Conservation (phyloP, 208 protist genomes). For the Tritrichomonas foetus region DNA sequence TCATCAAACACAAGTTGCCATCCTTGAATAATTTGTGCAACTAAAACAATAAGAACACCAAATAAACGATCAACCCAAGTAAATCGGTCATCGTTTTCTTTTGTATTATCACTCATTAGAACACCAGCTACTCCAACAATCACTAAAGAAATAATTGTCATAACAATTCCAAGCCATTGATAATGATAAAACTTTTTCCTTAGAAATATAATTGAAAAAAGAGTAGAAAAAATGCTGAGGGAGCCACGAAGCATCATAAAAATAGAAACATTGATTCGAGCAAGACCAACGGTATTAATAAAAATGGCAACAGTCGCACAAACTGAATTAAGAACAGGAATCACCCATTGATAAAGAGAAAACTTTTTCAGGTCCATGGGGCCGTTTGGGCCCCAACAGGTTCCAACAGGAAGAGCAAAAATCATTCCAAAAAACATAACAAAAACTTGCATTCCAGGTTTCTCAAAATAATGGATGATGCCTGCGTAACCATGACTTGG, state of each 20-base stretch:
- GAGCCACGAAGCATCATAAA: not conserved
- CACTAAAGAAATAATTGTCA: not conserved
- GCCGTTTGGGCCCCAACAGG: not conserved
- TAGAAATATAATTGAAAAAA: not conserved
- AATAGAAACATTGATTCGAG: not conserved
- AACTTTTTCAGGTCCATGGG: not conserved
- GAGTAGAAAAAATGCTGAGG: not conserved
- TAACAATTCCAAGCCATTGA: not conserved
- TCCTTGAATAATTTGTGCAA: not conserved
- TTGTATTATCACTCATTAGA: not conserved
- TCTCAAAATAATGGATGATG: not conserved
- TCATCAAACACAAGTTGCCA: not conserved
- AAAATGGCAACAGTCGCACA: not conserved
- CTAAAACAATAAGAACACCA: not conserved
- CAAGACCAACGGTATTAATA: not conserved
- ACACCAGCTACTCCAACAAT: not conserved
- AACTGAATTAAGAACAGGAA: not conserved
- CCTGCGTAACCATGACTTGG: not conserved
- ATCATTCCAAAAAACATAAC: not conserved
- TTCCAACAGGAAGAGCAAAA: not conserved
- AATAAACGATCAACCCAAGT: not conserved
- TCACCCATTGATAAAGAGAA: not conserved
- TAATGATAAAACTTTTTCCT: not conserved
- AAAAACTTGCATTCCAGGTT: not conserved
- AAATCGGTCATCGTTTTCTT: not conserved